A percentile compares a stretch with the other conserved stretches of the same genome.
phyloP scores from a whole-genome alignment of 2,329 filamentous ascomycete species.

The Colletotrichum orchidophilum region DNA sequence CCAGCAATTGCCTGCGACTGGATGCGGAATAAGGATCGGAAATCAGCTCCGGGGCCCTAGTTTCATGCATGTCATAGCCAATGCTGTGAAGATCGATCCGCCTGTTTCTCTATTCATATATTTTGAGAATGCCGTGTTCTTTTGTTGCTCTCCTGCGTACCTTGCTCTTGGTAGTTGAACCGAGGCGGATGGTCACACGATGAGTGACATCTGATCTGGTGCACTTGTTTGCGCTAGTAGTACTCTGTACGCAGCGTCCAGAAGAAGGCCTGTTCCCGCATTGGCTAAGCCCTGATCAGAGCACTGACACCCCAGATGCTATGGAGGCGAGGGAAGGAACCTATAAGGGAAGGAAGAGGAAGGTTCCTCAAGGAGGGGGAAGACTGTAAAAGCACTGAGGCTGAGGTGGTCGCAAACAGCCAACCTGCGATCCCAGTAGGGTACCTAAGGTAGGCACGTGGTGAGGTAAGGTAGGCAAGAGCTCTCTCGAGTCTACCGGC shows the following conservation, averaged over 20 bases:
- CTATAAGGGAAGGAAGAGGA: neutral
- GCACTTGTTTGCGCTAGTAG: neutral
- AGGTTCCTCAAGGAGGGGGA: neutral
- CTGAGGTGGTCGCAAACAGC: too few relatives aligned
- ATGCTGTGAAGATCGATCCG: neutral
- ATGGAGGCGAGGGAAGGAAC: too few relatives aligned
- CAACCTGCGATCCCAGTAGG: constrained; percentile 1
- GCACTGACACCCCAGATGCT: constrained; percentile 12
- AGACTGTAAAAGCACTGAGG: neutral
- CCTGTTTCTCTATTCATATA: too few relatives aligned
- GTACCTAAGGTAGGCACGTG: neutral
- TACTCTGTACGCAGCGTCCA: constrained; percentile 10
- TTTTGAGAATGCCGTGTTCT: too few relatives aligned
- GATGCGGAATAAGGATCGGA: neutral
- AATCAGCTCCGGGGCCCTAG: neutral
- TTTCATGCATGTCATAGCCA: constrained; percentile 1
- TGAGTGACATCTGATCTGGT: constrained; percentile 16
- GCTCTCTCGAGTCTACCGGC: neutral
- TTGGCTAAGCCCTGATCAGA: constrained; percentile 5
- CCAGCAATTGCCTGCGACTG: constrained; percentile 4
- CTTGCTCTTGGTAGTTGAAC: too few relatives aligned
- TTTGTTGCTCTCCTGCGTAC: too few relatives aligned
- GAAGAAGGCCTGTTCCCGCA: constrained; percentile 11
- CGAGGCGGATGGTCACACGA: neutral
- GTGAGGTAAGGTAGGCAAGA: too few relatives aligned